These are phyloP conservation scores for Pichia sp. DNA, from an alignment of 1,139 yeast genomes.

Conservation along the genomic window DNA sequence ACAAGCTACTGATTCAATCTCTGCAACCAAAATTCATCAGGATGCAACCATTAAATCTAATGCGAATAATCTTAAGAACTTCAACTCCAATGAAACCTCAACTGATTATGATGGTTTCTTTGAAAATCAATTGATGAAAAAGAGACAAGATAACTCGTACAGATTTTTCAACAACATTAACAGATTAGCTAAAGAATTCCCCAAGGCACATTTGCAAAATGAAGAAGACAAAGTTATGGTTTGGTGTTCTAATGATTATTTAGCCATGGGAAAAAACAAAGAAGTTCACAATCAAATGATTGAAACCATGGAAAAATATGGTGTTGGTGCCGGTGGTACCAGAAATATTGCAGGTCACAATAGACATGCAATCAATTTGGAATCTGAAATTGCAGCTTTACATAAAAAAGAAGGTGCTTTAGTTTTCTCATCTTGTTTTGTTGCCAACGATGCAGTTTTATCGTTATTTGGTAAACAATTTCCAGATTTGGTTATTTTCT, in stretches of 20 bases:
- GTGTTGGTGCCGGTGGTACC: conserved; percentile 99
- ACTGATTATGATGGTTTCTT: conserved; percentile 24
- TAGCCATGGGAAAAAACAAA: conserved; percentile 86
- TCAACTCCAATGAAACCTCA: conserved; percentile 18
- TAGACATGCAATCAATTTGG: conserved; percentile 75
- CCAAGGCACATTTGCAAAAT: conserved; percentile 73
- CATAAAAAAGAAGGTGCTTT: conserved; percentile 95
- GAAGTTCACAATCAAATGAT: conserved; percentile 72
- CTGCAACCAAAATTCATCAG: conserved; percentile 22
- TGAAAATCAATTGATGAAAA: conserved; percentile 39
- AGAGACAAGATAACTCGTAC: conserved; percentile 84
- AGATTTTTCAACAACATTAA: conserved; percentile 95
- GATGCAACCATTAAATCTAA: conserved; percentile 29
- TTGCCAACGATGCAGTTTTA: conserved; percentile 95
- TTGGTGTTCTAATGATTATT: conserved; percentile 97
- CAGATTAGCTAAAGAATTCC: conserved; percentile 89
- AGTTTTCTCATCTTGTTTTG: conserved; percentile 92
- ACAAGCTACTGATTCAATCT: conserved; percentile 32
- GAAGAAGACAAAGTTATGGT: conserved; percentile 87
- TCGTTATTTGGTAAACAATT: conserved; percentile 86
- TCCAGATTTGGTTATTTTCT: conserved; percentile 82
- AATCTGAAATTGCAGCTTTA: conserved; percentile 77
- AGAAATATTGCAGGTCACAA: conserved; percentile 98
- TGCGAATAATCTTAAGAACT: conserved; percentile 13
- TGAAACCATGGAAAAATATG: conserved; percentile 75